Evolutionary conservation across 2,329 filamentous ascomycete species (phyloP).

Genomic region (Elsinoe arachidis): DNA sequence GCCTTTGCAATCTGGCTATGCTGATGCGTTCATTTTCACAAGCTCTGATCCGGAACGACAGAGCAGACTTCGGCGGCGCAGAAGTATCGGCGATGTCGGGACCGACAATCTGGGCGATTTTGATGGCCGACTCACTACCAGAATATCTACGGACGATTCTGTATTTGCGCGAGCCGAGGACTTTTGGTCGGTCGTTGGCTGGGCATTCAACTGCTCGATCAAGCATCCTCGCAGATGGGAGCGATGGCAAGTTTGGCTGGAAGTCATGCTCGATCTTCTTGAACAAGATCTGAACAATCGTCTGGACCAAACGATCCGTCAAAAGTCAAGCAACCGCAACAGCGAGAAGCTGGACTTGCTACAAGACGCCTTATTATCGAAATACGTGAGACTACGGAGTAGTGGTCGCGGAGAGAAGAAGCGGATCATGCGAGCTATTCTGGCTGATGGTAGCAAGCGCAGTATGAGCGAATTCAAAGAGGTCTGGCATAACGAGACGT

Average conservation of each 20-base stretch:
- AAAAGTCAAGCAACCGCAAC: conserved; percentile 16
- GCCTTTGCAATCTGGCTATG: conserved; percentile 59
- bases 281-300: conserved; percentile 61
- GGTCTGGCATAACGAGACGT: conserved; percentile 59
- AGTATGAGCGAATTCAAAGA: conserved; percentile 50
- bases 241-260: conserved; percentile 72
- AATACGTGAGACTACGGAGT: conserved; percentile 44
- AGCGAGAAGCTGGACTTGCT: conserved; percentile 27
- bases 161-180: conserved; percentile 71
- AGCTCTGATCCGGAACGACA: conserved; percentile 4
- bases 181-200: conserved; percentile 83
- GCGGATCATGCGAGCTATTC: conserved; percentile 56
- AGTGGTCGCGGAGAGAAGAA: conserved; percentile 34
- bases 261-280: conserved; percentile 68
- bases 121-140: neutral
- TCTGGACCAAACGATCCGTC: conserved; percentile 24
- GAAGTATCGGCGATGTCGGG: conserved; percentile 27
- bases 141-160: conserved; percentile 47
- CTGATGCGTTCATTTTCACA: conserved; percentile 15
- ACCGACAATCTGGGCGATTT: conserved; percentile 27
- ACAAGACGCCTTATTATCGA: conserved; percentile 50
- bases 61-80: conserved; percentile 19
- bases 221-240: conserved; percentile 66
- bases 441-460: conserved; percentile 54
- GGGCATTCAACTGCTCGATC: conserved; percentile 86